Evolutionary conservation across 805 yeast species (phyloP), one percentile per base, ranked within the genome.

Genomic region (Candida tammaniensis): DNA sequence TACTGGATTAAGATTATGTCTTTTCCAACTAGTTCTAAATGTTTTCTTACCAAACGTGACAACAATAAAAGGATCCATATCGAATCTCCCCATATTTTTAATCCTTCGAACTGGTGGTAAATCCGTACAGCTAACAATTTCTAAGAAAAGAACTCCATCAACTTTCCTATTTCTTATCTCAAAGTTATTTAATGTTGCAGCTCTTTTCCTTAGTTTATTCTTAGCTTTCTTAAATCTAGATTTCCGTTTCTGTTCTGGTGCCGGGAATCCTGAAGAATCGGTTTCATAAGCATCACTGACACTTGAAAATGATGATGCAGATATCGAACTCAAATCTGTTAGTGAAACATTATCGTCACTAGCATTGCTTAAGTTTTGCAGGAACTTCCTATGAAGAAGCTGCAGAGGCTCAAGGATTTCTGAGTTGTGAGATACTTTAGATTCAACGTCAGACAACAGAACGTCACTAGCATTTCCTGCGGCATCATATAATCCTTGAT

Each of bases 41-140:
- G 91, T 87, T 45, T 82, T 82, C 48, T 84, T 81, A 7, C 96
- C 96, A 56, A 91, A 87, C 0, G 96, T 80, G 1, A 87, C 81
- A 13, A 91, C 87, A 3, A 91, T 91, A 61, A 91, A 93, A 2
- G 98, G 98, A 53, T 93, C 98, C 94, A 93, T 86, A 57, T 88
- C 96, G 52, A 84, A 91, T 23, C 47, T 27, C 1, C 89, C 81
- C 15, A 86, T 76, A 7, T 88, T 66, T 0, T 85, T 78, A 11
- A 85, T 62, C 44, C 82, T 81, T 25, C 73, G 72, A 35, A 81
- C 69, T 0, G 94, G 86, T 1, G 98, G 98, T 23, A 91, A 64
- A 38, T 82, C 87, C 2, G 76, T 62, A 7, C 91, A 87, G 1
- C 82, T 75, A 3, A 77, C 72, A 14, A 91, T 76, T 43, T 89